Evolutionary conservation across 495 filamentous ascomycete species (phyloP), one percentile per base, ranked within the genome.

Genomic region (Hypoxylon subgilvum): DNA sequence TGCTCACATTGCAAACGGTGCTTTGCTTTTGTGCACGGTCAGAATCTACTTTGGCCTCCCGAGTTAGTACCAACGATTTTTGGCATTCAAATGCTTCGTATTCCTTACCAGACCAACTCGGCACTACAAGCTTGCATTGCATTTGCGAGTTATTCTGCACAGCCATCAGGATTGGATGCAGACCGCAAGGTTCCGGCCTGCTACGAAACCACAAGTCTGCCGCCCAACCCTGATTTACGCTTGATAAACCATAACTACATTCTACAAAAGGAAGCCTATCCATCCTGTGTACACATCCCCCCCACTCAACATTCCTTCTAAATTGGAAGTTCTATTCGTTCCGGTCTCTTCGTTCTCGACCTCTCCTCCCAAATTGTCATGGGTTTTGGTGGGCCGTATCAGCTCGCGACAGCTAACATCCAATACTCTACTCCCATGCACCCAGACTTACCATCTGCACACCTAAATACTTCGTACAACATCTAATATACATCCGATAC

Each of bases 341-440:
- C n/a, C n/a, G n/a, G n/a, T n/a, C n/a, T n/a, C n/a, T 41, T 51
- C 56, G 30, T 16, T 45, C 45, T 46, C 17, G 9, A 46, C 13
- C 18, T 36, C 6, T 35, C 34, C 45, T 13, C 13, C 31, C 9
- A 35, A n/a, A 35, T n/a, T 35, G 6, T 35, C 13, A 6, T 35
- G 9, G 7, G 7, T 13, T n/a, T 35, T n/a, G 31, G 12, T 35
- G 9, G 12, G 55, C 63, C 47, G 67, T 65, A 47, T 68, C 67
- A 70, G 67, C 61, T 61, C 64, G 46, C 60, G 62, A 60, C 53
- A 3, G 19, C 55, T 51, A 53, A 59, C 60, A 35, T 28, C 67
- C 67, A 70, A 70, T 70, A 64, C 52, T 57, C 60, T 56, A 21
- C 13, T 43, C 32, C 38, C 30, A 39, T 66, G 34, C 23, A 46